A percentile compares a stretch with the other conserved stretches of the same genome.
phyloP scores from a whole-genome alignment of 2,329 filamentous ascomycete species.

The Stemphylium vesicarium region DNA sequence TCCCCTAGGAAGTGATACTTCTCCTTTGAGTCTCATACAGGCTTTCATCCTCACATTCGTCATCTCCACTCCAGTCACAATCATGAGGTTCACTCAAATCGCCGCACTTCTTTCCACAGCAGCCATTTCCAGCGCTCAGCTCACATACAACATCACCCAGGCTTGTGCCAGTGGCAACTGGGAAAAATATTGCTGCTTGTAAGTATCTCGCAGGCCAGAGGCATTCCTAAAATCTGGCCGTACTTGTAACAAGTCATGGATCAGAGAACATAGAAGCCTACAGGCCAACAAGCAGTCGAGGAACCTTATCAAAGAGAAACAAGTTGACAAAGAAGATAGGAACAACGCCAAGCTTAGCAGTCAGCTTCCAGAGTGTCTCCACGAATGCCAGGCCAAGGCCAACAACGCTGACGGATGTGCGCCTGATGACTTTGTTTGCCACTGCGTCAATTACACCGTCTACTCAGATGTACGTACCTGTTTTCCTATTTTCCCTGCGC shows the following conservation, averaged over 20 bases:
- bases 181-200: slow-evolving; percentile 36
- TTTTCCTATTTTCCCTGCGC: not conserved
- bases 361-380: slow-evolving; percentile 20
- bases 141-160: slow-evolving; percentile 32
- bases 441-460: slow-evolving; percentile 27
- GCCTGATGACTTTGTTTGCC: slow-evolving; percentile 30
- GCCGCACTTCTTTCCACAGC: slow-evolving; percentile 5
- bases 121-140: slow-evolving; percentile 15
- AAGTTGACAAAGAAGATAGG: not conserved
- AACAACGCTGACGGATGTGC: slow-evolving; percentile 30
- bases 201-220: not conserved
- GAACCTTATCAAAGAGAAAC: not conserved
- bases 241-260: too few species aligned
- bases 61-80: not conserved
- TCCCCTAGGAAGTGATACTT: too few species aligned
- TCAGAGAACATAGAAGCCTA: too few species aligned
- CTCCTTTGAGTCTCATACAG: too few species aligned
- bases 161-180: slow-evolving; percentile 23
- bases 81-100: slow-evolving; percentile 8
- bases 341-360: slow-evolving; percentile 22
- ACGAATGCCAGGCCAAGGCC: slow-evolving; percentile 25
- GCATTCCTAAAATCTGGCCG: too few species aligned
- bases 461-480: slow-evolving; percentile 27
- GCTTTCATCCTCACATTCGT: not conserved
- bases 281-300: too few species aligned